A percentile compares a stretch with the other conserved stretches of the same genome.
Evolutionary conservation across 1,284 basidiomycete species (phyloP).

Genomic region (Sanghuangporus sanghuang): DNA sequence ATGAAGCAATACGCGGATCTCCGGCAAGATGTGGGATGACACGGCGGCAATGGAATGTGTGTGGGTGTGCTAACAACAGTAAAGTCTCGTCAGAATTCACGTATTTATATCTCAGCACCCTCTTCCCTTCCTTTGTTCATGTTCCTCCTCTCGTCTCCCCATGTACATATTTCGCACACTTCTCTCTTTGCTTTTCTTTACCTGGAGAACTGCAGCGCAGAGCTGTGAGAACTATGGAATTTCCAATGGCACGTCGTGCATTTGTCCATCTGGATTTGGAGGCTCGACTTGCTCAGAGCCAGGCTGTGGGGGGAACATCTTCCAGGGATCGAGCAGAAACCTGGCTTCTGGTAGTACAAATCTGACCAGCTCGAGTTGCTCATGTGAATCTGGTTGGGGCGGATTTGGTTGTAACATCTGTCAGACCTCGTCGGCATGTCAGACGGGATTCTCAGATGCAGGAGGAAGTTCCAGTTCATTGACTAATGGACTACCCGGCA

Average conservation of each 20-base stretch:
- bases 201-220: not conserved
- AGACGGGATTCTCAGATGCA: slow-evolving; percentile 44
- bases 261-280: slow-evolving; percentile 76
- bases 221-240: slow-evolving; percentile 69
- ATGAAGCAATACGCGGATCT: not conserved
- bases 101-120: not conserved
- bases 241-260: slow-evolving; percentile 49
- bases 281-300: slow-evolving; percentile 64
- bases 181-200: not conserved
- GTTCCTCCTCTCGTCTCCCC: not conserved
- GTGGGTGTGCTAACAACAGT: no score
- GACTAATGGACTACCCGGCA: slow-evolving; percentile 21
- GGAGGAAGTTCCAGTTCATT: slow-evolving; percentile 26
- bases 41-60: no score
- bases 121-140: not conserved
- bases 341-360: slow-evolving; percentile 38
- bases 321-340: slow-evolving; percentile 57
- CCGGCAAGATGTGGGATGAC: not conserved
- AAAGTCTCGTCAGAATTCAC: not conserved
- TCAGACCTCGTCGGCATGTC: slow-evolving; percentile 54
- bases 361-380: slow-evolving; percentile 55
- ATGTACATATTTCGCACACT: not conserved
- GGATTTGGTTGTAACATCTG: slow-evolving; percentile 80
- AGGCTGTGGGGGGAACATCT: slow-evolving; percentile 75
- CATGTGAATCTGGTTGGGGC: slow-evolving; percentile 67